Percentiles rank a stretch among this genome's conserved stretches.
Conservation (phyloP, 2,329 filamentous ascomycete genomes). For the Setomelanomma holmii region DNA sequence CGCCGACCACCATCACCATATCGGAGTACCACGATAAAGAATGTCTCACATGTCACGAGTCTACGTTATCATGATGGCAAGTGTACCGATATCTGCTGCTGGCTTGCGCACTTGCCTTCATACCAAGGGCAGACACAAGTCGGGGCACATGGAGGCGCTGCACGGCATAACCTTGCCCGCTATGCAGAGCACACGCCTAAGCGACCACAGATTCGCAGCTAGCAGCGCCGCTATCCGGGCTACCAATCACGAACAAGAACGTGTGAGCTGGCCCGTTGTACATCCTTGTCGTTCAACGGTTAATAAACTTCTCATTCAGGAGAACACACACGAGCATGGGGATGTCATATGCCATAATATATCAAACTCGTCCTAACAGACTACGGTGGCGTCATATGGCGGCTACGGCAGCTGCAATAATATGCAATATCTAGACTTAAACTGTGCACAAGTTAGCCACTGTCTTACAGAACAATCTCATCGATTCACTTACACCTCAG, state of each 20-base stretch:
- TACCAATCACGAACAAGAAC: constrained; percentile 16
- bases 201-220: constrained; percentile 9
- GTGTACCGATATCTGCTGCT: neutral
- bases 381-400: neutral
- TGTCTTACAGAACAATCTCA: neutral
- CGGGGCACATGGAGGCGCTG: no score
- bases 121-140: no score
- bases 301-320: neutral
- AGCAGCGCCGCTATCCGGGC: neutral
- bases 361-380: neutral
- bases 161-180: neutral
- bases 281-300: neutral
- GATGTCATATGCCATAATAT: no score
- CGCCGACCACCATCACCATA: neutral
- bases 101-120: neutral
- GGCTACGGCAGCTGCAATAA: neutral
- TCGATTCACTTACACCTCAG: constrained; percentile 56
- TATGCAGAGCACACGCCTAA: constrained; percentile 2
- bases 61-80: neutral
- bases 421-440: constrained; percentile 15
- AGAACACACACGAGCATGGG: no score
- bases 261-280: constrained; percentile 6
- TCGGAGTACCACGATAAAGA: neutral
- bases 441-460: constrained; percentile 34
- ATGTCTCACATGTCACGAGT: neutral